A percentile compares a stretch with the other conserved stretches of the same genome.
phyloP scores from a whole-genome alignment of 495 filamentous ascomycete species.

The Annulohypoxylon nitens region DNA sequence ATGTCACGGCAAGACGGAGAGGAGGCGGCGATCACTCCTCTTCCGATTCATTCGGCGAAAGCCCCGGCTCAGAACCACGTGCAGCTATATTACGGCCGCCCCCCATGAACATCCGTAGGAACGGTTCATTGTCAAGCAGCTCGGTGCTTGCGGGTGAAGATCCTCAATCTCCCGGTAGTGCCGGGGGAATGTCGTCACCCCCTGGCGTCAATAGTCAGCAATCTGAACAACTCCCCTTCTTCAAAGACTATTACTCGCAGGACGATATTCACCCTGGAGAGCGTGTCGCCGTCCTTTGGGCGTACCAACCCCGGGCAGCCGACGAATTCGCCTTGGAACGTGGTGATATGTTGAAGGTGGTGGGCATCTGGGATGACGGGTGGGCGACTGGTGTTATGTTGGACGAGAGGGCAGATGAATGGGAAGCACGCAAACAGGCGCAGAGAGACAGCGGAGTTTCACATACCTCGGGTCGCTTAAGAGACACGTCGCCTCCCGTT shows the following conservation, averaged over 20 bases:
- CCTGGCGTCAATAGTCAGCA: slow-evolving; percentile 87
- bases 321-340: slow-evolving; percentile 96
- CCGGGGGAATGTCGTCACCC: slow-evolving; percentile 83
- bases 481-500: slow-evolving; percentile 72
- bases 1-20: slow-evolving; percentile 62
- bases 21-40: slow-evolving; percentile 81
- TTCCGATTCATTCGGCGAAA: slow-evolving; percentile 84
- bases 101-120: slow-evolving; percentile 72
- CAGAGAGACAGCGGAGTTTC: slow-evolving; percentile 96
- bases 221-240: slow-evolving; percentile 92
- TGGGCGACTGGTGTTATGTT: slow-evolving; percentile 96
- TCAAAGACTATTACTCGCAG: slow-evolving; percentile 98
- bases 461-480: slow-evolving; percentile 75
- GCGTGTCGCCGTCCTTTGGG: slow-evolving; percentile 92
- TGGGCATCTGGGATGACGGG: slow-evolving; percentile 99
- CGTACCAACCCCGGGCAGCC: slow-evolving; percentile 91
- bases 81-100: slow-evolving; percentile 68
- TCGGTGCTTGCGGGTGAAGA: slow-evolving; percentile 79
- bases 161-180: slow-evolving; percentile 81
- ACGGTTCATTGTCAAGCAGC: slow-evolving; percentile 90
- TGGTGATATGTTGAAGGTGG: slow-evolving; percentile 98
- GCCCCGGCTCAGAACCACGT: slow-evolving; percentile 77
- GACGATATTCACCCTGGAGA: slow-evolving; percentile 95
- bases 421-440: slow-evolving; percentile 77
- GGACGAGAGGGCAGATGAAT: slow-evolving; percentile 87